Conservation (phyloP, 306 rosid genomes). For the Prosopis cineraria region DNA sequence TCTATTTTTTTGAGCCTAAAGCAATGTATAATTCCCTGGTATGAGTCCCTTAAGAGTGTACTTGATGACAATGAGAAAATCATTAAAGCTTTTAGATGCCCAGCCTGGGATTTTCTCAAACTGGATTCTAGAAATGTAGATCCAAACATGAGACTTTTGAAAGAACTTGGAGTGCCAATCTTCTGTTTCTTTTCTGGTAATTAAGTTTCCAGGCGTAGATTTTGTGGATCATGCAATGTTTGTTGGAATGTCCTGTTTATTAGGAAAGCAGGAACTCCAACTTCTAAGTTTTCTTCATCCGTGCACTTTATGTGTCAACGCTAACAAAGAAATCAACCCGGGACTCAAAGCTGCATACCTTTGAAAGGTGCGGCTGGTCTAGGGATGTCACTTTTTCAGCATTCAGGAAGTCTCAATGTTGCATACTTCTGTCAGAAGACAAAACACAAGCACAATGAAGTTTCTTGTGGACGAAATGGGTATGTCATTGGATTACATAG, state of each 20-base stretch:
- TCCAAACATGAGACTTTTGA: neutral
- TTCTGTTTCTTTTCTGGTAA: neutral
- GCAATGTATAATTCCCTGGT: neutral
- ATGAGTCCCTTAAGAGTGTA: neutral
- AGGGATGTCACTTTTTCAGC: constrained; percentile 12
- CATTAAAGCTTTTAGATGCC: neutral
- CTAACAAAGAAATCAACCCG: neutral
- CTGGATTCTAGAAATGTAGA: neutral
- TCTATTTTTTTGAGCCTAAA: too few relatives aligned
- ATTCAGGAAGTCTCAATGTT: neutral
- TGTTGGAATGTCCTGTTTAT: neutral
- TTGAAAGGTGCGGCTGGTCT: neutral
- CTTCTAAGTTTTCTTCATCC: neutral
- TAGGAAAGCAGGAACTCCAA: neutral
- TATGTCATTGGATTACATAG: neutral
- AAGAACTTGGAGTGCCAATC: neutral
- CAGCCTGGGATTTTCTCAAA: fast-evolving
- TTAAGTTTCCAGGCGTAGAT: neutral
- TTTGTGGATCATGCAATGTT: neutral
- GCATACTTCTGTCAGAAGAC: neutral
- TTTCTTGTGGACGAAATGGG: neutral
- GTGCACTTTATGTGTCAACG: neutral
- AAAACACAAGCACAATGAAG: neutral
- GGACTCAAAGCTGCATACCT: neutral
- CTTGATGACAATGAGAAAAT: neutral